phyloP scores from a whole-genome alignment of 768 basidiomycete species.

The Daedaleopsis sinensis region DNA sequence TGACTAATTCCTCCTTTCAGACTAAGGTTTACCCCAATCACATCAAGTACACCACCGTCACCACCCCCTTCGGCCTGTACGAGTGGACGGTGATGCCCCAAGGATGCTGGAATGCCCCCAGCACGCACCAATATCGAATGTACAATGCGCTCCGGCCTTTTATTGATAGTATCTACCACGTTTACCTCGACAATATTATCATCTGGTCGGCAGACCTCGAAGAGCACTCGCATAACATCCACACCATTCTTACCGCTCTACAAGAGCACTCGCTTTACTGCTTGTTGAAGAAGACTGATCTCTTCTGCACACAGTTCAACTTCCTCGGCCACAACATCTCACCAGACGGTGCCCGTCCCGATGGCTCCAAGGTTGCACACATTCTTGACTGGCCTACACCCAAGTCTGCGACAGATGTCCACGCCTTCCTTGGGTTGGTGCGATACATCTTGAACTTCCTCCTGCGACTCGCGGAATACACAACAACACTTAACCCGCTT shows the following conservation, averaged over 20 bases:
- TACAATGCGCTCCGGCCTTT: constrained; percentile 29
- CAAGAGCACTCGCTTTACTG: constrained; percentile 31
- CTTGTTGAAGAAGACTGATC: constrained; percentile 30
- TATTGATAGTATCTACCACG: constrained; percentile 45
- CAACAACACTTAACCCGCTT: constrained; percentile 20
- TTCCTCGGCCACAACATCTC: constrained; percentile 41
- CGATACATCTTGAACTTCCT: constrained; percentile 24
- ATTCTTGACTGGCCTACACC: constrained; percentile 38
- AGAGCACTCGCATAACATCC: constrained; percentile 21
- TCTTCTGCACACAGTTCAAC: constrained; percentile 30
- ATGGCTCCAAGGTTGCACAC: constrained; percentile 30
- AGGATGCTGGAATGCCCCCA: constrained; percentile 40
- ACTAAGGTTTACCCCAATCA: no score
- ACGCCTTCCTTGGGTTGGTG: constrained; percentile 24
- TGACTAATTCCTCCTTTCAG: no score
- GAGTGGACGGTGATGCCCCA: no score
- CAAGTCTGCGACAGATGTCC: constrained; percentile 18
- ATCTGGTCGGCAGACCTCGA: constrained; percentile 51
- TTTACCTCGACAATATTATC: constrained; percentile 50
- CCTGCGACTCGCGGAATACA: constrained; percentile 21
- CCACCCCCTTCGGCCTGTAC: constrained; percentile 41
- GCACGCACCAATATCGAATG: constrained; percentile 36
- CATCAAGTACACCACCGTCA: constrained; percentile 38
- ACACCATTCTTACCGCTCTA: constrained; percentile 22
- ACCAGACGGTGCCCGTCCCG: constrained; percentile 31